Base-by-base conservation (phyloP, 352 stramenopile species). In the Stramenopiles sp. region DNA sequence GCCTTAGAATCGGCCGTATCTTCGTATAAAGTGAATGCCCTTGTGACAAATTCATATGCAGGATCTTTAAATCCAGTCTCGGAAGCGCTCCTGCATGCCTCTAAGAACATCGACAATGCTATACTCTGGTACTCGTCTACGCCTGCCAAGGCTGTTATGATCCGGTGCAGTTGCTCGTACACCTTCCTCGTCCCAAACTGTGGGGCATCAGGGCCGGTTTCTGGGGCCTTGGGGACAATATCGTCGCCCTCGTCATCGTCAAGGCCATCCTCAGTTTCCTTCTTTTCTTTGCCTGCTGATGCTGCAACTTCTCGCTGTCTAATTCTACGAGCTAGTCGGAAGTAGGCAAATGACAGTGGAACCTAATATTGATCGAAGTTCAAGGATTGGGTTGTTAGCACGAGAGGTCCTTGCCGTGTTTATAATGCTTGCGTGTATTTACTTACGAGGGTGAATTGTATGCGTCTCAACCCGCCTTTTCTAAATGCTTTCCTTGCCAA, bases 121-220 rank as follows among this genome's bases (percentile, higher is more conserved):
- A 86, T 80, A 80, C 91, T 88, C 8, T 87, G 86, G 81, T 88
- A 88, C 67, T 92, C 89, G 14, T 91, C 81, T 82, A 92, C 92
- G 8, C 89, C 92, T 1, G 89, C 90, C 75, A 98, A 83, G 0
- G 91, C 92, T 1, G 93, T 97, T 76, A 98, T 92, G 78, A 96
- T 97, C 86, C 98, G 94, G 87, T 98, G 95, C 0, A 98, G 88
- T 83, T 98, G 98, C 67, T 98, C 92, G 44, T 98, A 94, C 7
- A 98, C 91, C 87, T 98, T 96, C 25, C 94, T 89, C 33, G 91
- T 91, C 0, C 89, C 92, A 27, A 88, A 89, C 82, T n/a, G 0
- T 8, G 83, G 30, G 39, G 81, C 81, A 25, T 84, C 82, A 67
- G 80, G 31, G 30, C 30, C 75, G 14, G 80, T 39, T 30, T 75